Evolutionary conservation across 495 filamentous ascomycete genomes (phyloP).

Genomic region (Staphylotrichum longicolle): DNA sequence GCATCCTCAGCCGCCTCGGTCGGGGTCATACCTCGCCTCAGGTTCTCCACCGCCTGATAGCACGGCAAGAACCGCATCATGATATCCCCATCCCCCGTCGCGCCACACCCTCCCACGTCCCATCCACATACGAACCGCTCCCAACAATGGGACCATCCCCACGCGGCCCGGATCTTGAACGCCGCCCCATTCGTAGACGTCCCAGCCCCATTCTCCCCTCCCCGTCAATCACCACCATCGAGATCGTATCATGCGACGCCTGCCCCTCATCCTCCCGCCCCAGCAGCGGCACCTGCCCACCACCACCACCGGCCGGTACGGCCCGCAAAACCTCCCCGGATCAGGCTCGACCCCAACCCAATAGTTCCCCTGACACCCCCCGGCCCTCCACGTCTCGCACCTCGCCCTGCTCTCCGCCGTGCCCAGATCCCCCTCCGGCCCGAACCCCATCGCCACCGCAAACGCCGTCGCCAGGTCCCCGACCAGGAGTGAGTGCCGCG

Average conservation of each 20-base stretch:
- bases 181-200: slow-evolving; percentile 50
- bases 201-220: slow-evolving; percentile 44
- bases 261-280: background rate
- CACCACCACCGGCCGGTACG: slow-evolving; percentile 34
- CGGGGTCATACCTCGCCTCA: slow-evolving; percentile 45
- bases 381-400: slow-evolving; percentile 41
- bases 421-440: slow-evolving; percentile 36
- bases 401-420: slow-evolving; percentile 34
- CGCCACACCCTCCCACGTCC: slow-evolving; percentile 50
- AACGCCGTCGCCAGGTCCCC: slow-evolving; percentile 48
- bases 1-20: slow-evolving; percentile 45
- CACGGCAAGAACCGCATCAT: slow-evolving; percentile 54
- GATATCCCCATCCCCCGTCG: slow-evolving; percentile 50
- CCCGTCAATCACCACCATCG: slow-evolving; percentile 43
- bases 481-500: slow-evolving; percentile 45
- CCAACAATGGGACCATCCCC: slow-evolving; percentile 49
- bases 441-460: slow-evolving; percentile 45
- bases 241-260: slow-evolving; percentile 47
- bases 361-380: slow-evolving; percentile 43
- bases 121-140: slow-evolving; percentile 50
- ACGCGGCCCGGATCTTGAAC: slow-evolving; percentile 49
- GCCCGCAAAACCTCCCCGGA: slow-evolving; percentile 39
- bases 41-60: slow-evolving; percentile 50
- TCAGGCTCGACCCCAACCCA: slow-evolving; percentile 41
- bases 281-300: background rate